Evolutionary conservation across 306 rosid genomes (phyloP), one percentile per base, ranked within the genome.

Genomic region (Cicer pinnatifidum): DNA sequence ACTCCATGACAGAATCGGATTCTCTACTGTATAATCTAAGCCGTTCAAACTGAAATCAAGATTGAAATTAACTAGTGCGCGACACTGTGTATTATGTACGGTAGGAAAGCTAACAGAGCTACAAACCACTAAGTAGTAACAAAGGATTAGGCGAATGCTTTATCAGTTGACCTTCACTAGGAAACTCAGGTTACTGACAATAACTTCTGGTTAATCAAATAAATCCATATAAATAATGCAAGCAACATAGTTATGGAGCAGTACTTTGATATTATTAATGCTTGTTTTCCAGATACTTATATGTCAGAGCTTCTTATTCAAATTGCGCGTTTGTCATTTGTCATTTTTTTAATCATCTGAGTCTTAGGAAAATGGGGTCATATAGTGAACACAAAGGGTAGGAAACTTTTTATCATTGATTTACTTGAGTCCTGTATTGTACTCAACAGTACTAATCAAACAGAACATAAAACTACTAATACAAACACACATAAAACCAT

Each of bases 381-480:
- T 23, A 23, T 23, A 23, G 33, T 2, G 33, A 37, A 41, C 47
- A 19, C 16, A 8, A 64, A 57, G 54, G 74, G 48, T 19, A 44
- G 12, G 19, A 44, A 65, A 68, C 33, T 50, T 50, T 60, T 69
- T 72, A 71, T 61, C 84, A 78, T 71, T 58, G 70, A 74, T 76
- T 75, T 46, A 73, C 38, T 62, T 16, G 51, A 79, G 82, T 54
- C 78, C 10, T 23, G 7, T 16, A 19, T 23, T 73, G 28, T 57
- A 73, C 76, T 64, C 69, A 80, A 63, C 63, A 65, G 38, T 58
- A 62, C 79, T 50, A 57, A 76, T 41, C 53, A 72, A 81, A 58
- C 69, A 71, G 11, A 16, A 78, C 54, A 75, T 46, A 66, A 58
- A 77, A 69, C 82, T 75, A 67, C 46, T 10, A 75, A 65, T 86